Conservation (phyloP, 495 filamentous ascomycete genomes). For the Penicillium atrosanguineum region DNA sequence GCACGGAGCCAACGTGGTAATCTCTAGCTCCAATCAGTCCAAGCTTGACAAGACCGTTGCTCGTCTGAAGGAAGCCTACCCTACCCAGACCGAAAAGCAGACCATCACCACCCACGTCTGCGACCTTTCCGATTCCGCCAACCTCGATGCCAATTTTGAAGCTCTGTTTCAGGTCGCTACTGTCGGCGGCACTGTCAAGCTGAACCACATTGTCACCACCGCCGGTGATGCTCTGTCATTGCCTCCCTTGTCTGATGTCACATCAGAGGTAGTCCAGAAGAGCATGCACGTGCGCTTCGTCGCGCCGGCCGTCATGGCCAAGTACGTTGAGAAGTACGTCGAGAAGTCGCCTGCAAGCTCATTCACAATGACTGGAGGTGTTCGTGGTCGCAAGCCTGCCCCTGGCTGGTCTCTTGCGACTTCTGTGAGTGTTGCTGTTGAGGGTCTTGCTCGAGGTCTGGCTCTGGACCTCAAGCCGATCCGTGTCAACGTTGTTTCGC, state of each 20-base stretch:
- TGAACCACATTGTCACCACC: slow-evolving; percentile 63
- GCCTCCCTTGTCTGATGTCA: slow-evolving; percentile 34
- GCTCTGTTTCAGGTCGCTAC: slow-evolving; percentile 40
- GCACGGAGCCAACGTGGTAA: slow-evolving; percentile 49
- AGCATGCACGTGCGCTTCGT: slow-evolving; percentile 51
- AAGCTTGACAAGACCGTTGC: slow-evolving; percentile 43
- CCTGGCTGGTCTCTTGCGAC: slow-evolving; percentile 46
- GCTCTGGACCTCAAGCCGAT: slow-evolving; percentile 61
- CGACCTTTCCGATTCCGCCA: slow-evolving; percentile 44
- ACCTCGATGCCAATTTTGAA: slow-evolving; percentile 45
- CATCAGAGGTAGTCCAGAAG: slow-evolving; percentile 39
- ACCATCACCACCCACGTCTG: slow-evolving; percentile 22
- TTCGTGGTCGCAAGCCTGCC: slow-evolving; percentile 45
- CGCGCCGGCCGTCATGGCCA: slow-evolving; percentile 52
- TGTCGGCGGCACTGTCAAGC: slow-evolving; percentile 17
- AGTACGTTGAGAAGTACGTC: slow-evolving; percentile 46
- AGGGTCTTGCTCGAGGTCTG: slow-evolving; percentile 48
- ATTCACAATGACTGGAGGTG: slow-evolving; percentile 54
- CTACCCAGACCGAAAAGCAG: slow-evolving; percentile 16
- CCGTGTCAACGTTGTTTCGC: slow-evolving; percentile 60
- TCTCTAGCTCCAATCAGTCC: slow-evolving; percentile 50
- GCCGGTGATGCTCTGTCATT: slow-evolving; percentile 48
- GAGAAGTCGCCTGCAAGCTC: slow-evolving; percentile 39
- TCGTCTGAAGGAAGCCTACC: slow-evolving; percentile 37
- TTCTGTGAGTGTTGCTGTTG: slow-evolving; percentile 37